Evolutionary conservation across 2,329 filamentous ascomycete species (phyloP).

Genomic region (Pyrenophora teres): DNA sequence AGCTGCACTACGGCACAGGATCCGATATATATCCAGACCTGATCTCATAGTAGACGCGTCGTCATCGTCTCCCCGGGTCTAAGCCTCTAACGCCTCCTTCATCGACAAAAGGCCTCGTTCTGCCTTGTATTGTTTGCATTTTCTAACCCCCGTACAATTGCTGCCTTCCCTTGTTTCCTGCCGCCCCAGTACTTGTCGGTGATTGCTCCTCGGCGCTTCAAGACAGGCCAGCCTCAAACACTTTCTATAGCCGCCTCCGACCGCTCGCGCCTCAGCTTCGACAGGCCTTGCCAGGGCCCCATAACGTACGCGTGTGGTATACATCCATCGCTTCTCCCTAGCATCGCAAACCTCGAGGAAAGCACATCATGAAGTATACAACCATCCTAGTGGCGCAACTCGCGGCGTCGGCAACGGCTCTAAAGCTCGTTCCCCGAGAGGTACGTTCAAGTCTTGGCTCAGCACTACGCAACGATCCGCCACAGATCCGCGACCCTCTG

Average conservation of each 20-base stretch:
- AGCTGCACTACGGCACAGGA: constrained; percentile 12
- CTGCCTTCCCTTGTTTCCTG: constrained; percentile 4
- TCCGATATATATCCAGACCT: constrained; percentile 13
- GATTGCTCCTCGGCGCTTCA: not conserved
- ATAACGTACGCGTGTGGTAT: not conserved
- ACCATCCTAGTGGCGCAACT: constrained; percentile 36
- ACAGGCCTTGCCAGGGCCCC: constrained; percentile 7
- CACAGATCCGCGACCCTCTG: not conserved
- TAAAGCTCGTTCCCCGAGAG: constrained; percentile 39
- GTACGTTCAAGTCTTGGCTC: constrained; percentile 41
- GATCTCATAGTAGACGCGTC: constrained; percentile 21
- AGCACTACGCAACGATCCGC: too few relatives aligned
- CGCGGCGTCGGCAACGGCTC: constrained; percentile 34
- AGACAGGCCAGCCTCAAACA: constrained; percentile 5
- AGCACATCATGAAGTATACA: constrained; percentile 37
- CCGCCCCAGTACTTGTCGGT: not conserved
- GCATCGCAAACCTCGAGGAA: not conserved
- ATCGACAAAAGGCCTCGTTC: constrained; percentile 7
- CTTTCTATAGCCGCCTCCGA: constrained; percentile 10
- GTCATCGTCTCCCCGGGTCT: constrained; percentile 9
- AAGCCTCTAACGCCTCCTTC: constrained; percentile 8
- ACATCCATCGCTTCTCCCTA: constrained; percentile 13
- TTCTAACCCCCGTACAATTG: constrained; percentile 4
- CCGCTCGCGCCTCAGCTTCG: constrained; percentile 19
- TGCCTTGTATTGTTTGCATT: not conserved